A percentile compares a stretch with the other conserved stretches of the same genome.
Conservation (phyloP, 768 basidiomycete species). For the Termitomyces sp. region DNA sequence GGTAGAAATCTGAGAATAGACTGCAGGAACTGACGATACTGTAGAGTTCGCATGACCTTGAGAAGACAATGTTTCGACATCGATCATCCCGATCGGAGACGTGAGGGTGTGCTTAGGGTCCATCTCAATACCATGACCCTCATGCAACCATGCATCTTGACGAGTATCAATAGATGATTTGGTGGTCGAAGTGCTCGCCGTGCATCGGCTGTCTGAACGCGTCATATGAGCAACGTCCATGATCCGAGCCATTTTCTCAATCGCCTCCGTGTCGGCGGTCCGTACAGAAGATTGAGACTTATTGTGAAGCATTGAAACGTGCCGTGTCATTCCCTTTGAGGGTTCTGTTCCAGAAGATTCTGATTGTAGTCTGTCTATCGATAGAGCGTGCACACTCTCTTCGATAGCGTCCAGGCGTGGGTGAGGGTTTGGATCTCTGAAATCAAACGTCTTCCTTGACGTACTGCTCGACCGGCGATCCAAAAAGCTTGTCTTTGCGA, state of each 20-base stretch:
- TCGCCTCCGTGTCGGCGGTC: slow-evolving; percentile 64
- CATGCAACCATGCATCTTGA: background rate
- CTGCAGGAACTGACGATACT: background rate
- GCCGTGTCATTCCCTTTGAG: background rate
- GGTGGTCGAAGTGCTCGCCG: slow-evolving; percentile 22
- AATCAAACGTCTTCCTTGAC: slow-evolving; percentile 36
- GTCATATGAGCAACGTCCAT: slow-evolving; percentile 65
- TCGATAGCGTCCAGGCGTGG: slow-evolving; percentile 59
- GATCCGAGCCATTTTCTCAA: slow-evolving; percentile 58
- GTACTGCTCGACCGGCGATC: slow-evolving; percentile 47
- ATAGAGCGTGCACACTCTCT: slow-evolving; percentile 36
- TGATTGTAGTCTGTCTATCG: slow-evolving; percentile 10
- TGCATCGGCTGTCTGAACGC: slow-evolving; percentile 25
- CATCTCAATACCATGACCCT: slow-evolving; percentile 8
- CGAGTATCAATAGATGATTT: slow-evolving; percentile 24
- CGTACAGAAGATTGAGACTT: slow-evolving; percentile 50
- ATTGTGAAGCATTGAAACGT: slow-evolving; percentile 26
- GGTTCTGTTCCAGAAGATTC: slow-evolving; percentile 7
- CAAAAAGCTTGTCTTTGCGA: slow-evolving; percentile 59
- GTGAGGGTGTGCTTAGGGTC: slow-evolving; percentile 13
- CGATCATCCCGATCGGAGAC: slow-evolving; percentile 20
- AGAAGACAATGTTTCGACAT: slow-evolving; percentile 6
- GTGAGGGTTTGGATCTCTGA: slow-evolving; percentile 77
- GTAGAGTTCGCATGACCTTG: background rate
- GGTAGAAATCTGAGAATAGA: slow-evolving; percentile 1